Percentiles rank a stretch among this genome's conserved stretches.
phyloP scores from a whole-genome alignment of 228 moss, liverwort and hornwort species.

The Sphagnum magellanicum region DNA sequence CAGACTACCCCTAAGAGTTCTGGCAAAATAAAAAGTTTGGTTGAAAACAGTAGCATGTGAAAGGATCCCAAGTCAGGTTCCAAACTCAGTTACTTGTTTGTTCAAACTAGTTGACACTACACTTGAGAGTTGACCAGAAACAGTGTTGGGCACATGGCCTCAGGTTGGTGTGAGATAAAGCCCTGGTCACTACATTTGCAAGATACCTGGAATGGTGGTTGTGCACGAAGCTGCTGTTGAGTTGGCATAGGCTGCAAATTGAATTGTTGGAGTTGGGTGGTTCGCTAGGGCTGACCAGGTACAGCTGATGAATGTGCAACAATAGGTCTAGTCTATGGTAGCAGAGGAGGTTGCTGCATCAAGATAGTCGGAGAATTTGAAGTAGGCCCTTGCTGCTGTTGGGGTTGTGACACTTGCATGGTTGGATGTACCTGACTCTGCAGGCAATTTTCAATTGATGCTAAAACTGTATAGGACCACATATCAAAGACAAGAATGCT shows the following conservation, averaged over 20 bases:
- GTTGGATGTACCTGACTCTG: constrained; percentile 22
- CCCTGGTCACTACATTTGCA: background rate
- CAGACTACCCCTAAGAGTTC: background rate
- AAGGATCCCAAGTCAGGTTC: no score
- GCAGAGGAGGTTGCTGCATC: constrained; percentile 73
- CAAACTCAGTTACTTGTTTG: no score
- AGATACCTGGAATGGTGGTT: constrained; percentile 74
- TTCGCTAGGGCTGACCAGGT: constrained; percentile 66
- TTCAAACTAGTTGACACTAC: no score
- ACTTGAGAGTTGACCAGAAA: no score
- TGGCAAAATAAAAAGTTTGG: background rate
- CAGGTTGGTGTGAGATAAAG: no score
- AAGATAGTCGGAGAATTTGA: constrained; percentile 47
- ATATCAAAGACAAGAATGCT: no score
- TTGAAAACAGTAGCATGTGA: no score
- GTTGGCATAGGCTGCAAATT: constrained; percentile 64
- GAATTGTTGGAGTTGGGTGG: constrained; percentile 24
- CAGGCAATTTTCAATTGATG: background rate
- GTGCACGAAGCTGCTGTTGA: constrained; percentile 60
- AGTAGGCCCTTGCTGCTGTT: constrained; percentile 42
- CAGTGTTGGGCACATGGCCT: no score
- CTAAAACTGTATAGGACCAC: no score
- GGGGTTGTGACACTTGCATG: constrained; percentile 37
- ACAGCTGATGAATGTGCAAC: constrained; percentile 47
- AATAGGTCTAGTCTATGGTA: constrained; percentile 62